phyloP scores from a whole-genome alignment of 441 rosid genomes.

The Croton setiger region DNA sequence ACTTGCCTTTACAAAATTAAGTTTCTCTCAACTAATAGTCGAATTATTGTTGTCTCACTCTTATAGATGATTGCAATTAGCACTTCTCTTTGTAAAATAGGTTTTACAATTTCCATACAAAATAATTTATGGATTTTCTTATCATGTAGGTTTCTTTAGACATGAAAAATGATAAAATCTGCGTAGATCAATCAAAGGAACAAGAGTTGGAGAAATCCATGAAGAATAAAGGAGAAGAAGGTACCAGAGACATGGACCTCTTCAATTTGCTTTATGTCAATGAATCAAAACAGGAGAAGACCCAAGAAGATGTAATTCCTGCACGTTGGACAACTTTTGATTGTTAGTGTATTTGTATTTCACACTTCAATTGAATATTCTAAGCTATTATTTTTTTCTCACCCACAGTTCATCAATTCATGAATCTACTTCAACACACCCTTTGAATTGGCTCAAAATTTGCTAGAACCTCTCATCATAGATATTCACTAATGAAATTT shows the following conservation, averaged over 20 bases:
- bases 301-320: conserved; percentile 27
- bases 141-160: conserved; percentile 53
- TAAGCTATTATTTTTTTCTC: no score
- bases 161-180: conserved; percentile 30
- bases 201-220: conserved; percentile 19
- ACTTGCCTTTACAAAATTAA: no score
- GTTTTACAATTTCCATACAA: background rate
- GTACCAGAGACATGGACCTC: conserved; percentile 23
- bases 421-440: no score
- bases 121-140: background rate
- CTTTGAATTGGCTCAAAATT: no score
- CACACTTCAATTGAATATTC: background rate
- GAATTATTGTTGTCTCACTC: no score
- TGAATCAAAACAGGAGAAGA: background rate
- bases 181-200: conserved; percentile 25
- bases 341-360: conserved; percentile 33
- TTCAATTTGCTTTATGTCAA: conserved; percentile 20
- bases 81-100: no score
- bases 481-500: background rate
- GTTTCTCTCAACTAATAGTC: no score
- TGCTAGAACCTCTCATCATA: background rate
- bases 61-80: no score
- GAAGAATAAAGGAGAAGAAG: conserved; percentile 20
- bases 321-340: conserved; percentile 65
- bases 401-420: no score